These are phyloP conservation scores for Moringa oleifera DNA, from an alignment of 345 rosid genomes.

Conservation along the genomic window DNA sequence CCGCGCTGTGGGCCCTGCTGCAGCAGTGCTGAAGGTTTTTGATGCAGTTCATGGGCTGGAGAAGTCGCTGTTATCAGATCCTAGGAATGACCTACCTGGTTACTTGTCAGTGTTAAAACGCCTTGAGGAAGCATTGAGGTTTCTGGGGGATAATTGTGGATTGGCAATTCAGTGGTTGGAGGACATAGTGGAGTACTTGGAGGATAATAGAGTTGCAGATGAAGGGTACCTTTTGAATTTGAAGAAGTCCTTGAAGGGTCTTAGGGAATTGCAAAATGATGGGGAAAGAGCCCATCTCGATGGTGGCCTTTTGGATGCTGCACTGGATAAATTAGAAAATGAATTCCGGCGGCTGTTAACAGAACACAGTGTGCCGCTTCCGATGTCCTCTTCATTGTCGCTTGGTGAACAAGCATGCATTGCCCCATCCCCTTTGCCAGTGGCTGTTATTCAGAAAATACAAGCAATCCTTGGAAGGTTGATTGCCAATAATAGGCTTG, in stretches of 20 bases:
- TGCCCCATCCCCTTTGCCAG: constrained; percentile 90
- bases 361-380: constrained; percentile 84
- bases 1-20: constrained; percentile 98
- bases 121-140: constrained; percentile 87
- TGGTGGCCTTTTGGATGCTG: constrained; percentile 84
- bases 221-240: constrained; percentile 56
- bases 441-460: constrained; percentile 73
- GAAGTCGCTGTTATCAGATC: constrained; percentile 82
- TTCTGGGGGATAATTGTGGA: constrained; percentile 87
- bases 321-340: constrained; percentile 69
- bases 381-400: constrained; percentile 66
- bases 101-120: constrained; percentile 83
- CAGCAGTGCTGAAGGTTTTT: constrained; percentile 96
- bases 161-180: constrained; percentile 98
- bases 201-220: constrained; percentile 81
- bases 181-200: constrained; percentile 94
- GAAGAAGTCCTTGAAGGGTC: constrained; percentile 61
- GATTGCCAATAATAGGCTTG: constrained; percentile 78
- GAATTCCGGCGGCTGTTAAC: constrained; percentile 73
- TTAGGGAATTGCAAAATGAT: constrained; percentile 50
- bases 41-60: constrained; percentile 97
- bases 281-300: constrained; percentile 44
- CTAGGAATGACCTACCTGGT: constrained; percentile 70
- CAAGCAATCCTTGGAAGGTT: constrained; percentile 90
- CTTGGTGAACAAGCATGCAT: constrained; percentile 64